A percentile compares a stretch with the other conserved stretches of the same genome.
phyloP scores from a whole-genome alignment of 176 grass and related monocot species.

The Juncus inflexus region DNA sequence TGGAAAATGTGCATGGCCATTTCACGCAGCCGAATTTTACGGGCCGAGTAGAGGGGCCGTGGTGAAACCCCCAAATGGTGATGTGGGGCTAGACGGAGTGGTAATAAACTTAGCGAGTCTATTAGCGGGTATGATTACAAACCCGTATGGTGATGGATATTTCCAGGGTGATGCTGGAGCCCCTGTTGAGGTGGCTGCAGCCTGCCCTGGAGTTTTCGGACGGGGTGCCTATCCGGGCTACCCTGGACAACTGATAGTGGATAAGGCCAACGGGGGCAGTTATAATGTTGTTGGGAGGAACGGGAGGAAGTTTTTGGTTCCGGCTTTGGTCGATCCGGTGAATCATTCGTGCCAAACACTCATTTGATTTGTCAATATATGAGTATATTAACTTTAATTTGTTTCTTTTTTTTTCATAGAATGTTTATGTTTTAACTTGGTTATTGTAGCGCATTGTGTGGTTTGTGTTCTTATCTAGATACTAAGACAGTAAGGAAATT shows the following conservation, averaged over 20 bases:
- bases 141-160: conserved; percentile 67
- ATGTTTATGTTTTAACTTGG: too few relatives aligned
- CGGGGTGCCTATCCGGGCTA: conserved; percentile 57
- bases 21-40: conserved; percentile 50
- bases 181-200: conserved; percentile 56
- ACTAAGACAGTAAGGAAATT: too few relatives aligned
- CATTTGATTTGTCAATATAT: conserved; percentile 14
- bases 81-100: conserved; percentile 65
- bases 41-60: conserved; percentile 27
- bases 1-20: conserved; percentile 69
- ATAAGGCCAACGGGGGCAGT: conserved; percentile 46
- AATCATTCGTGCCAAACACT: conserved; percentile 49
- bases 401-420: too few relatives aligned
- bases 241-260: conserved; percentile 44
- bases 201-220: conserved; percentile 50
- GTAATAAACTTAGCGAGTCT: conserved; percentile 75
- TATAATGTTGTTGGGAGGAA: conserved; percentile 84
- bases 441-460: too few relatives aligned
- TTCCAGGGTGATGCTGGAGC: conserved; percentile 55
- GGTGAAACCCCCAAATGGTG: conserved; percentile 52
- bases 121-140: conserved; percentile 65
- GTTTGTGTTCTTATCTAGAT: too few relatives aligned
- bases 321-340: conserved; percentile 54
- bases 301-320: conserved; percentile 79
- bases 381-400: not conserved